phyloP scores from a whole-genome alignment of 2,329 filamentous ascomycete species.

The Nemania sp. region DNA sequence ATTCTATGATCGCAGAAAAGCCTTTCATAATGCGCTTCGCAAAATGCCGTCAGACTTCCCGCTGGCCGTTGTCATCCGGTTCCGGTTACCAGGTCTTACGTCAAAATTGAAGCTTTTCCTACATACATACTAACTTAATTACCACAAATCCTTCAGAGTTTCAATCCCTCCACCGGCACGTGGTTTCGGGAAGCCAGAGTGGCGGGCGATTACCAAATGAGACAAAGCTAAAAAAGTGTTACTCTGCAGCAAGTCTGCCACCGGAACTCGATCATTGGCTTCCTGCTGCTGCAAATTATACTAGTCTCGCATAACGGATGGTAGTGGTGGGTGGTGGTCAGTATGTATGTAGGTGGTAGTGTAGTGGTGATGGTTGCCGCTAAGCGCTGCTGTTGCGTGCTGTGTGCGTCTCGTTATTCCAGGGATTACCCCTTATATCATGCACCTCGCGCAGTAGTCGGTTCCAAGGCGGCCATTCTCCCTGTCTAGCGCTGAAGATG shows the following conservation, averaged over 20 bases:
- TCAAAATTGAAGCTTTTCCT: slow-evolving; percentile 11
- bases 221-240: too few relatives aligned
- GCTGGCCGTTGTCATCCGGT: neutral
- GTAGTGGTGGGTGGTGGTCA: too few relatives aligned
- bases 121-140: neutral
- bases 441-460: slow-evolving; percentile 22
- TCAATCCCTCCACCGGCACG: neutral
- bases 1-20: neutral
- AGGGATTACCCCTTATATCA: slow-evolving; percentile 19
- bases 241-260: too few relatives aligned
- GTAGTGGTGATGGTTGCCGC: too few relatives aligned
- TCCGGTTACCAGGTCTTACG: slow-evolving; percentile 7
- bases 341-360: too few relatives aligned
- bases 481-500: slow-evolving; percentile 18
- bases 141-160: neutral
- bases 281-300: too few relatives aligned
- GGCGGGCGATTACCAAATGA: too few relatives aligned
- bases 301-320: too few relatives aligned
- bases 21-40: neutral
- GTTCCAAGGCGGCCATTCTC: slow-evolving; percentile 13
- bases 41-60: slow-evolving; percentile 14
- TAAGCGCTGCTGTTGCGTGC: neutral
- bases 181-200: neutral
- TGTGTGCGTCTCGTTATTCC: slow-evolving; percentile 8
- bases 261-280: too few relatives aligned